Evolutionary conservation across 1,284 basidiomycete species (phyloP).

Genomic region (Ceratobasidium sp.): DNA sequence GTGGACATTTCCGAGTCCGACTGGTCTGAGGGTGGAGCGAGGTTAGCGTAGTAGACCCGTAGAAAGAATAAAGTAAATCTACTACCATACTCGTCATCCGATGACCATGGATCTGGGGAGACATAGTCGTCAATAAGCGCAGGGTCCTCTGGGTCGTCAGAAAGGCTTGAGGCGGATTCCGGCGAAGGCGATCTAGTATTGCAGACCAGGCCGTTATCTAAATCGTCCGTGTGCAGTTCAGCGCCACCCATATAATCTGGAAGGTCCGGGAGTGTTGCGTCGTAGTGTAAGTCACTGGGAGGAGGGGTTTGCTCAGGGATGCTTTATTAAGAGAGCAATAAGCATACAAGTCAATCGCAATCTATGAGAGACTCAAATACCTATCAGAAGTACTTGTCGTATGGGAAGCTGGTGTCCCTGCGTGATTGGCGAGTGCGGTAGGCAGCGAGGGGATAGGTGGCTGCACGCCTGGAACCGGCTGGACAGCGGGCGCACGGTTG

Average conservation of each 20-base stretch:
- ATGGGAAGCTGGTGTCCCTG: not conserved
- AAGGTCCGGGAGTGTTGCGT: constrained; percentile 13
- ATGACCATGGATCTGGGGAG: too few species aligned
- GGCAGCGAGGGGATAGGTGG: not conserved
- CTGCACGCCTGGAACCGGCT: not conserved
- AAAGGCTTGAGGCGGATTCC: not conserved
- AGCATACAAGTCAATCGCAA: too few species aligned
- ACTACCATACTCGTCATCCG: too few species aligned
- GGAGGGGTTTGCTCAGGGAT: not conserved
- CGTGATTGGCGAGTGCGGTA: constrained; percentile 2
- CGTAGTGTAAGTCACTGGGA: constrained; percentile 1
- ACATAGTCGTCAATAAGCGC: too few species aligned
- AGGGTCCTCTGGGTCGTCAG: too few species aligned
- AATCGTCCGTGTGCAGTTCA: constrained; percentile 15
- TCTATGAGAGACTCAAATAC: too few species aligned
- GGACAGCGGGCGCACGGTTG: not conserved
- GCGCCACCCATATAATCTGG: constrained; percentile 1
- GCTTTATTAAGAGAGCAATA: too few species aligned
- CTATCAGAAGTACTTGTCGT: not conserved
- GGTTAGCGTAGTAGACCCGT: too few species aligned
- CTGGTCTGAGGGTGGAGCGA: too few species aligned
- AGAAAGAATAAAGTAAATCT: too few species aligned
- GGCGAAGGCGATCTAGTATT: not conserved
- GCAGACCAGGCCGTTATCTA: constrained; percentile 5
- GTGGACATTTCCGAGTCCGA: too few species aligned